Evolutionary conservation across 345 rosid genomes (phyloP).

Genomic region (Gossypium bickii): DNA sequence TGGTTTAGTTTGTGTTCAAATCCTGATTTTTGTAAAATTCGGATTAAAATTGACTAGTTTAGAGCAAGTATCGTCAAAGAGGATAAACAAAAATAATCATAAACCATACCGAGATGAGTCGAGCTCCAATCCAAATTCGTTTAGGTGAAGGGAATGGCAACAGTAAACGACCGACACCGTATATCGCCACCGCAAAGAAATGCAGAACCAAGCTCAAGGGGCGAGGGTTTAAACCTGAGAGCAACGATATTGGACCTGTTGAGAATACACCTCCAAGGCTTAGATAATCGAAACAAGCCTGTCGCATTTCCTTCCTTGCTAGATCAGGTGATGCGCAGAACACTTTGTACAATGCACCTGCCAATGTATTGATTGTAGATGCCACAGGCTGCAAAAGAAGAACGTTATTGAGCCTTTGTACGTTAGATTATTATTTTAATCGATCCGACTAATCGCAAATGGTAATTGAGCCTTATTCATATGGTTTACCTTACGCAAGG

Average conservation of each 20-base stretch:
- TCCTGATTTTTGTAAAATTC: too few species aligned
- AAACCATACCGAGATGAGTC: conserved; percentile 27
- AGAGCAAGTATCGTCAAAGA: background rate
- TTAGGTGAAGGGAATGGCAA: conserved; percentile 48
- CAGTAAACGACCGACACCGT: conserved; percentile 38
- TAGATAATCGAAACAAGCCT: conserved; percentile 41
- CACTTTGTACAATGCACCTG: conserved; percentile 42
- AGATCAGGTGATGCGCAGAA: conserved; percentile 40
- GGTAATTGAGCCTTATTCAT: background rate
- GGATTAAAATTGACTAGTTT: too few species aligned
- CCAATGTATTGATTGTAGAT: conserved; percentile 42
- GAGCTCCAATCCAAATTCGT: conserved; percentile 45
- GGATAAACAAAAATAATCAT: background rate
- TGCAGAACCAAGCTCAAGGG: conserved; percentile 40
- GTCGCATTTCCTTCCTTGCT: conserved; percentile 45
- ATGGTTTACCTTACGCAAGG: conserved; percentile 42
- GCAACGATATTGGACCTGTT: conserved; percentile 41
- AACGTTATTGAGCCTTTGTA: too few species aligned
- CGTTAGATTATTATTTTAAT: too few species aligned
- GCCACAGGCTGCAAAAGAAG: conserved; percentile 39
- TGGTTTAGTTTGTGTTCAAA: too few species aligned
- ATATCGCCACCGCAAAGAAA: conserved; percentile 48
- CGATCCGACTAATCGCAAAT: background rate
- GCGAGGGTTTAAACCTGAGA: conserved; percentile 44
- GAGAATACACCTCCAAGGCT: conserved; percentile 26